Evolutionary conservation across 164 flowering plant genomes (phyloP), one percentile per base, ranked within the genome.

Genomic region (Pachysandra terminalis): DNA sequence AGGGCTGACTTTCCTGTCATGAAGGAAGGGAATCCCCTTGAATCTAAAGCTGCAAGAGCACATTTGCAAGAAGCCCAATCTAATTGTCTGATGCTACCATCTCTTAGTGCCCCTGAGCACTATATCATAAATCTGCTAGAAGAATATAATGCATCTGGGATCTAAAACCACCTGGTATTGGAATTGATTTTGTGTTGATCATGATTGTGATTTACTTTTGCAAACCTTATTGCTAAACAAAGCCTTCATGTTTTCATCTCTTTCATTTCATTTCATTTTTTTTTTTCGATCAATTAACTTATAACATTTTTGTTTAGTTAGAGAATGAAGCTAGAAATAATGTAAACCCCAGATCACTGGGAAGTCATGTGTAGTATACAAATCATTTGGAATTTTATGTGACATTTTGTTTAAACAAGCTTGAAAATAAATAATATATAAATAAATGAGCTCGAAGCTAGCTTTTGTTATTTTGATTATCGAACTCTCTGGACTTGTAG

Each of bases 21-120:
- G 90, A 84, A 67, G n/a, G n/a, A n/a, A n/a, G 83, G 75, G 21
- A 66, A 62, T 9, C 58, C 75, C 19, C 61, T 71, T 37, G 84
- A 76, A 58, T 63, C 87, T 26, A 84, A 75, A 73, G 48, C 66
- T 32, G 68, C 66, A 25, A 77, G 35, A 51, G 58, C 68, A 35
- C 75, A 53, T 51, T 73, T 81, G 28, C 79, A 73, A 22, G 79
- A 73, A 19, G 64, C 64, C 49, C 68, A 27, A 21, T 28, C 83
- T 0, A 79, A 78, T 37, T 80, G 91, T 49, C 19, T 45, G 52
- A 84, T 86, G 52, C 71, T 91, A 37, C 93, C 98, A 72, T 90
- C 98, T 21, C 56, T 83, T n/a, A 89, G 98, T 81, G 98, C 96
- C 35, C 98, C 98, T 28, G 98, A 93, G 74, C 93, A 90, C 69